Evolutionary conservation across 2,329 filamentous ascomycete genomes (phyloP).

Genomic region (Neoascochyta sp.): DNA sequence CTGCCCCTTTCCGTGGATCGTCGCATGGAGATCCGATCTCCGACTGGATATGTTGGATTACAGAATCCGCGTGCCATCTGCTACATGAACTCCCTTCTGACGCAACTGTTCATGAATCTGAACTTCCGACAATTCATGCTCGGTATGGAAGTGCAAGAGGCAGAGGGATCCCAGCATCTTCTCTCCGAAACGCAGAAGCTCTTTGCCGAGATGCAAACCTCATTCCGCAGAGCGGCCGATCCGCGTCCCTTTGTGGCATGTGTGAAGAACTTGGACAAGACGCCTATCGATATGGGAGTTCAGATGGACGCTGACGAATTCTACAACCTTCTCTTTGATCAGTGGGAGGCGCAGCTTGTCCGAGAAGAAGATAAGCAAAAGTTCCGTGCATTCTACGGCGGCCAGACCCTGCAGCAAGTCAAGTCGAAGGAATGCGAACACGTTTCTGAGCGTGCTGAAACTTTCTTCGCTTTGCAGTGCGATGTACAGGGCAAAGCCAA

Average conservation of each 20-base stretch:
- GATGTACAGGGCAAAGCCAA: constrained; percentile 89
- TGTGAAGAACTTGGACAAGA: constrained; percentile 79
- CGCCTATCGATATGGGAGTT: constrained; percentile 75
- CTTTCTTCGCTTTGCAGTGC: constrained; percentile 91
- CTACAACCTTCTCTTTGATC: constrained; percentile 88
- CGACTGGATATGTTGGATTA: constrained; percentile 83
- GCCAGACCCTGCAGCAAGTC: constrained; percentile 88
- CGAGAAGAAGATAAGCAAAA: constrained; percentile 63
- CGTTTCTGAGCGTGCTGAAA: constrained; percentile 84
- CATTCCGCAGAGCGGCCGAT: constrained; percentile 68
- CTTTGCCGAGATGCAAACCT: constrained; percentile 84
- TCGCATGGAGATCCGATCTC: constrained; percentile 64
- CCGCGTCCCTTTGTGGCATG: constrained; percentile 68
- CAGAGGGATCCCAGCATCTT: constrained; percentile 59
- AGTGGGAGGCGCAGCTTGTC: constrained; percentile 79
- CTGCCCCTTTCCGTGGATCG: constrained; percentile 60
- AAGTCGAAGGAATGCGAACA: constrained; percentile 93
- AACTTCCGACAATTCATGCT: constrained; percentile 84
- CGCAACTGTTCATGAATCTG: constrained; percentile 94
- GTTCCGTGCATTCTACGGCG: constrained; percentile 83
- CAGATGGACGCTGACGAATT: constrained; percentile 99
- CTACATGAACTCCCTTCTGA: constrained; percentile 91
- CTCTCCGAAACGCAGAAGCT: constrained; percentile 74
- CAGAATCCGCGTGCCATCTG: constrained; percentile 92
- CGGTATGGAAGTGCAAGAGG: constrained; percentile 50